Base-by-base conservation (phyloP, 441 rosid genomes). In the Dalechampia spathulata region DNA sequence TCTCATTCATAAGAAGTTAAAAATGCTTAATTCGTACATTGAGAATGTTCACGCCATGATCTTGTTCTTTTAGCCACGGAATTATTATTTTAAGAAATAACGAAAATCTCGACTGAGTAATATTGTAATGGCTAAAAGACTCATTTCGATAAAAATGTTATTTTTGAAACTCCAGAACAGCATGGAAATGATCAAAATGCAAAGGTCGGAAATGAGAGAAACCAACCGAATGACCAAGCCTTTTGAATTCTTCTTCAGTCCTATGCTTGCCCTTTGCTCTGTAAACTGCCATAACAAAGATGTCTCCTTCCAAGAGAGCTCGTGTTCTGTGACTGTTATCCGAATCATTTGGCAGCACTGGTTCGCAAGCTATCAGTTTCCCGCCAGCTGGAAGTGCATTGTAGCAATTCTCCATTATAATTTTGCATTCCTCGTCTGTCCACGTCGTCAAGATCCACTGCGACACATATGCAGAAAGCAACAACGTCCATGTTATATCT, bases 401-500 rank as follows among this genome's bases (percentile, higher is more conserved):
- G 75, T 66, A 87, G 60, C 96, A 87, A 34, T 82, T 90, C 60
- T 78, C 81, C 84, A 90, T 74, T 52, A 90, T 87, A 68, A 50
- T 27, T 76, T 78, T 87, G 75, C 94, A 85, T 72, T 87, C 92
- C 1, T 82, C 78, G 20, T 91, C 90, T 5, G 85, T 78, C 92
- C 90, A 91, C 7, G 90, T 83, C 9, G 82, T 69, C 70, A 90
- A 69, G 42, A 83, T 51, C 98, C 98, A 90, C 96, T 90, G 78
- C 69, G 4, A 10, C n/a, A n/a, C n/a, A 48, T 17, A 41, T 41
- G 7, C 10, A 41, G 7, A 2, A 17, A 0, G 1, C n/a, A n/a
- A n/a, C n/a, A 41, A n/a, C n/a, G n/a, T n/a, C n/a, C n/a, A n/a
- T n/a, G n/a, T n/a, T n/a, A n/a, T n/a, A n/a, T n/a, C n/a, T n/a